Base-by-base conservation (phyloP, 75 land plant species). In the Cryptomeria japonica region DNA sequence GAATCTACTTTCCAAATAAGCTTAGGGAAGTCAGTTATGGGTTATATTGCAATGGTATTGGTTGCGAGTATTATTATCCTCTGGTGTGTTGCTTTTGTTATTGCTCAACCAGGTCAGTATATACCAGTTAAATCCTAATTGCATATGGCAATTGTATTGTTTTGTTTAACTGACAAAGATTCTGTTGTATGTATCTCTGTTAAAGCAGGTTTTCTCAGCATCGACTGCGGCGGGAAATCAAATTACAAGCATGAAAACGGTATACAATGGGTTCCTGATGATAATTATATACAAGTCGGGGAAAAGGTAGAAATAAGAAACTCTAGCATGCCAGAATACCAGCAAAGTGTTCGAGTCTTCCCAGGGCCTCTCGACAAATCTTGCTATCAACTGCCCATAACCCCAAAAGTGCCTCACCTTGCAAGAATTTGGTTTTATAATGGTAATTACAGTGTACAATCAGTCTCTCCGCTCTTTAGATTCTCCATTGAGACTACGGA, bases 181-280 rank as follows among this genome's bases (percentile, higher is more conserved):
- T 75, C 16, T 5, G 1, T 32, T 75, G 14, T 2, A 31, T 72
- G 32, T 47, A 32, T 72, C 1, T 72, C 36, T 31, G 32, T 10
- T n/a, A 22, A 32, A 32, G 16, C 77, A 75, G 77, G 77, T 0
- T 75, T 75, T 34, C 14, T 75, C 16, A 75, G 77, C 77, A 75
- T 75, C 12, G 37, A 75, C 14, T 75, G 77, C 34, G 77, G 77
- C 10, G 77, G n/a, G 34, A 75, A 75, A 75, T 32, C 37, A 75
- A 75, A 34, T 12, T 34, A 34, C 34, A 75, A 1, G 16, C 38
- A 75, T 75, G 77, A 25, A 75, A 34, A 31, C 37, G 34, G 13
- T 75, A 75, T 75, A 11, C 4, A 31, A 80, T 80, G 83, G 83
- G 49, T 80, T 10, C 28, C 83, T 80, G 49, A 80, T 80, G 83